phyloP scores from a whole-genome alignment of 768 basidiomycete genomes.

The Mrakia blollopis region DNA sequence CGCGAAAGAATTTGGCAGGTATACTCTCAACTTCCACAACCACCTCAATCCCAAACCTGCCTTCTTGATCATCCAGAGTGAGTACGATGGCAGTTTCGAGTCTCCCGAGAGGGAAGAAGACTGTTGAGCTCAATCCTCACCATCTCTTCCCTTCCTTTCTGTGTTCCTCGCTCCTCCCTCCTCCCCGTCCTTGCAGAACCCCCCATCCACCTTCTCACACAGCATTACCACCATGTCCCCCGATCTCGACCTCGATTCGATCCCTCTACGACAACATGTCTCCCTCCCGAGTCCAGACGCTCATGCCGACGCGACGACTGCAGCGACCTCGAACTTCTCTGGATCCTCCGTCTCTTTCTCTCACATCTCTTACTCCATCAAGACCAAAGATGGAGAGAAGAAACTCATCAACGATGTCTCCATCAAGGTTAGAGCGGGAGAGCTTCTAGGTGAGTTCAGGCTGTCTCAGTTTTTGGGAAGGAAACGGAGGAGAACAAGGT shows the following conservation, averaged over 20 bases:
- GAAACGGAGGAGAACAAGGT: too few relatives aligned
- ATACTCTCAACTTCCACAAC: too few relatives aligned
- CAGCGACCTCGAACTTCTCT: not conserved
- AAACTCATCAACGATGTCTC: slow-evolving; percentile 34
- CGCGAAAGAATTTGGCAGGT: too few relatives aligned
- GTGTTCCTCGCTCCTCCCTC: not conserved
- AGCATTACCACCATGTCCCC: not conserved
- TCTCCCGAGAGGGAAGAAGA: not conserved
- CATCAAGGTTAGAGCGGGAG: slow-evolving; percentile 33
- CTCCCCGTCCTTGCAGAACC: too few relatives aligned
- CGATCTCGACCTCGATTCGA: not conserved
- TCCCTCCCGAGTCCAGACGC: too few relatives aligned
- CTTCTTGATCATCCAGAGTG: too few relatives aligned
- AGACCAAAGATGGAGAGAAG: slow-evolving; percentile 16
- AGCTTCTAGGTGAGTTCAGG: slow-evolving; percentile 35
- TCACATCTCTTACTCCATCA: slow-evolving; percentile 10
- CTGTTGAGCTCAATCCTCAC: not conserved
- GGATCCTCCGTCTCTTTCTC: not conserved
- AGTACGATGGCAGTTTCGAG: too few relatives aligned
- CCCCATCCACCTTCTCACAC: too few relatives aligned
- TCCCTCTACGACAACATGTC: too few relatives aligned
- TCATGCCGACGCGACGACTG: too few relatives aligned
- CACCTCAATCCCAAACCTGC: too few relatives aligned
- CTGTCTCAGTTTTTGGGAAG: too few relatives aligned
- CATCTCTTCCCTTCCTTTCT: not conserved